Conservation (phyloP, 164 flowering plant genomes). For the Macadamia integrifolia region DNA sequence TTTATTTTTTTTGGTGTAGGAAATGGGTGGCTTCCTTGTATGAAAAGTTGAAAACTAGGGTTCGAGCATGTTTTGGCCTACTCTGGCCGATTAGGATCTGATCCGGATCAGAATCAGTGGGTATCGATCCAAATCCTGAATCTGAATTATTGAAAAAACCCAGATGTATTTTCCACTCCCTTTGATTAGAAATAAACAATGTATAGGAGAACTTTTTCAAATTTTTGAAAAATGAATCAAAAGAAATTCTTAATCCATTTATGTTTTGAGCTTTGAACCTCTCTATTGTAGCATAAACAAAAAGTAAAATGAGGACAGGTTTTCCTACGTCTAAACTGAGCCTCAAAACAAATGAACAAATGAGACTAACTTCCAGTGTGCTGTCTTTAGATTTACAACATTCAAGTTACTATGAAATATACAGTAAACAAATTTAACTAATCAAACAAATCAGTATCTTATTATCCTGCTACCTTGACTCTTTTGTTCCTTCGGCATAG, state of each 20-base stretch:
- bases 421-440: background rate
- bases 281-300: background rate
- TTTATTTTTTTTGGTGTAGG: too few species aligned
- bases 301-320: background rate
- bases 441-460: background rate
- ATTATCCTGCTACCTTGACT: background rate
- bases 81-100: too few species aligned
- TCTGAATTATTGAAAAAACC: too few species aligned
- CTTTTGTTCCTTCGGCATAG: background rate
- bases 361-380: background rate
- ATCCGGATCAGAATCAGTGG: too few species aligned
- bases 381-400: background rate
- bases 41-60: too few species aligned
- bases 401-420: constrained; percentile 5
- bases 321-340: background rate
- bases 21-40: too few species aligned
- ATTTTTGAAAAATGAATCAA: background rate
- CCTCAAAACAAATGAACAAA: constrained; percentile 10
- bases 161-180: too few species aligned
- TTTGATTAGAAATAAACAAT: too few species aligned
- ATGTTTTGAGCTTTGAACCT: background rate
- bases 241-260: background rate
- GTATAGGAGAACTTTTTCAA: too few species aligned
- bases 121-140: too few species aligned
- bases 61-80: too few species aligned